Conservation (phyloP, 192 early-diverging fungal species). For the Umbelopsis ramanniana region DNA sequence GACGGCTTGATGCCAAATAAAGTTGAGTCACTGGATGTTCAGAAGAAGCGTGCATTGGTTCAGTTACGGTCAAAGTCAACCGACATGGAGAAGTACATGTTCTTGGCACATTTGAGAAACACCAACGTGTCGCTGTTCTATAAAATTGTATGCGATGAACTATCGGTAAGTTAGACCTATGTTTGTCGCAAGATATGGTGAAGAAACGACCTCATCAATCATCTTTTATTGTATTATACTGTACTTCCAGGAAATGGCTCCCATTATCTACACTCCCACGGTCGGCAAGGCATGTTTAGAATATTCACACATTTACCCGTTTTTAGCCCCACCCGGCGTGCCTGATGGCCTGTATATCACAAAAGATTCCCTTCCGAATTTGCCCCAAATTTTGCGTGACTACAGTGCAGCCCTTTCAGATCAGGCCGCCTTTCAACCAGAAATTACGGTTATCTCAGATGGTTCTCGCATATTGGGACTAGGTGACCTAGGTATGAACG, state of each 20-base stretch:
- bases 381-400: constrained; percentile 80
- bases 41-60: constrained; percentile 72
- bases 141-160: constrained; percentile 72
- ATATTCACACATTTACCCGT: constrained; percentile 85
- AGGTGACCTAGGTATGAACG: constrained; percentile 92
- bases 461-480: constrained; percentile 90
- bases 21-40: constrained; percentile 72
- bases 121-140: constrained; percentile 88
- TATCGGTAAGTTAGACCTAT: constrained; percentile 54
- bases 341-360: constrained; percentile 87
- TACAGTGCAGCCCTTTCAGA: constrained; percentile 71
- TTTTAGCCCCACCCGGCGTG: constrained; percentile 70
- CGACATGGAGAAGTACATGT: constrained; percentile 83
- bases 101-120: constrained; percentile 79
- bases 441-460: constrained; percentile 92
- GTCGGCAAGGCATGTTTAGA: constrained; percentile 82
- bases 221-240: too few species aligned
- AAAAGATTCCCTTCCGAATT: constrained; percentile 73
- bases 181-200: neutral
- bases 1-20: constrained; percentile 75
- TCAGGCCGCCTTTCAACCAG: constrained; percentile 49
- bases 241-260: constrained; percentile 65
- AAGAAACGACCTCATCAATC: neutral
- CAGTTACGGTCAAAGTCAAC: constrained; percentile 69
- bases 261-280: constrained; percentile 82